Evolutionary conservation across 805 yeast genomes (phyloP), one percentile per base, ranked within the genome.

Genomic region (Cyberlindnera amylophila): DNA sequence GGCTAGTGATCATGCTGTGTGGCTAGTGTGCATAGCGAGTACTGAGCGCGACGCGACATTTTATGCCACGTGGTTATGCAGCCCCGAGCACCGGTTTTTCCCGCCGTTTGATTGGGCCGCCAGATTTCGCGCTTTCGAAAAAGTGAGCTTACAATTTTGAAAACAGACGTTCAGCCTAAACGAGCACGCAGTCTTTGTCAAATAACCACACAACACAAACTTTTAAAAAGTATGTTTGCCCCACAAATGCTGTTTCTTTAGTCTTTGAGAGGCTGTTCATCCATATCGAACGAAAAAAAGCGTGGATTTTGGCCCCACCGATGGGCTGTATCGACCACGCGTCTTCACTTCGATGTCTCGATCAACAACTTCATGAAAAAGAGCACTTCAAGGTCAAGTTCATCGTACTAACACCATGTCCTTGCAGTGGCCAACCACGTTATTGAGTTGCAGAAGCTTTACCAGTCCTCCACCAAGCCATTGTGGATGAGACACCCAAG

Each of bases 401-500:
- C 16, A 15, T 7, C 10, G n/a, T 46, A 53, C 55, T 51, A 55
- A 52, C 58, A 10, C 13, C 14, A 13, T 18, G 28, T 13, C 1
- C 13, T 24, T 16, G 4, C 41, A 53, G 65, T 67, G 71, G 66
- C 72, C 39, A 65, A 70, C 58, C 62, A 58, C 54, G 72, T 78
- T 58, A 74, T 78, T 51, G 74, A 76, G 63, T 59, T 75, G 57
- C 84, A 79, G 71, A 78, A 70, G 65, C 56, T 75, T 49, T 78
- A 73, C 71, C 84, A 79, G 67, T 47, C 66, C 32, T 68, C 82
- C 37, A 64, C 69, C 42, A 79, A 78, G 63, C 82, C 82, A 54
- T 64, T 77, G 57, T 78, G 77, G 80, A 58, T 67, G 70, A 71
- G 73, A 69, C 77, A 58, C 47, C 62, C 62, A 57, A 58, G 61